These are phyloP conservation scores for Suillus clintonianus DNA, from an alignment of 768 basidiomycete genomes.

Conservation along the genomic window DNA sequence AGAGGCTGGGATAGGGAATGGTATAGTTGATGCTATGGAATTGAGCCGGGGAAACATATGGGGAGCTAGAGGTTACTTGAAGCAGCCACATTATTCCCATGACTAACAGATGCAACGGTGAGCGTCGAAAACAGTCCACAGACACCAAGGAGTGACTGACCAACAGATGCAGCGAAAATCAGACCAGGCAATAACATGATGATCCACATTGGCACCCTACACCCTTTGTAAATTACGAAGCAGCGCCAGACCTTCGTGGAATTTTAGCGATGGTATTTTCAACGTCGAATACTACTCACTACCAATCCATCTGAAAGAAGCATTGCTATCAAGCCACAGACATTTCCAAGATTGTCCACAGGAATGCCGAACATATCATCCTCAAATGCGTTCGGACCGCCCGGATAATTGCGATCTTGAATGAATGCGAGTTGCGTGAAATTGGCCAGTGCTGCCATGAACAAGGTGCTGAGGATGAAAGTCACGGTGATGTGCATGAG, in stretches of 20 bases:
- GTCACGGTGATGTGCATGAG: constrained; percentile 5
- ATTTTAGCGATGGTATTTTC: neutral
- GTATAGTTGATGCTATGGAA: constrained; percentile 12
- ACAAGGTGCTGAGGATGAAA: constrained; percentile 23
- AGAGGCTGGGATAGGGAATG: constrained; percentile 28
- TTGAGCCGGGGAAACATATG: constrained; percentile 10
- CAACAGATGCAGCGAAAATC: neutral
- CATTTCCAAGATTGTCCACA: constrained; percentile 14
- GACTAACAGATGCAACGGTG: neutral
- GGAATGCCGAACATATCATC: constrained; percentile 22
- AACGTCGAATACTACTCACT: constrained; percentile 6
- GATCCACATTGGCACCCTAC: neutral
- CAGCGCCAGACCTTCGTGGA: neutral
- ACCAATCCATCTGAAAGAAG: constrained; percentile 18
- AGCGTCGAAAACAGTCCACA: neutral
- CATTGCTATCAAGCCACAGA: constrained; percentile 12
- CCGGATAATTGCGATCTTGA: constrained; percentile 32
- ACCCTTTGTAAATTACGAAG: constrained; percentile 1
- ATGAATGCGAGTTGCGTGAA: constrained; percentile 32
- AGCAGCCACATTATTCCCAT: constrained; percentile 1
- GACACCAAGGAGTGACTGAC: neutral
- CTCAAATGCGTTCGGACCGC: constrained; percentile 30
- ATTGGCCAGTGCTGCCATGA: constrained; percentile 15
- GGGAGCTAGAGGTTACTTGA: neutral
- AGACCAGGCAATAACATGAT: neutral